Evolutionary conservation across 108 stramenopile genomes (phyloP).

Genomic region (Nitzschia putrida): DNA sequence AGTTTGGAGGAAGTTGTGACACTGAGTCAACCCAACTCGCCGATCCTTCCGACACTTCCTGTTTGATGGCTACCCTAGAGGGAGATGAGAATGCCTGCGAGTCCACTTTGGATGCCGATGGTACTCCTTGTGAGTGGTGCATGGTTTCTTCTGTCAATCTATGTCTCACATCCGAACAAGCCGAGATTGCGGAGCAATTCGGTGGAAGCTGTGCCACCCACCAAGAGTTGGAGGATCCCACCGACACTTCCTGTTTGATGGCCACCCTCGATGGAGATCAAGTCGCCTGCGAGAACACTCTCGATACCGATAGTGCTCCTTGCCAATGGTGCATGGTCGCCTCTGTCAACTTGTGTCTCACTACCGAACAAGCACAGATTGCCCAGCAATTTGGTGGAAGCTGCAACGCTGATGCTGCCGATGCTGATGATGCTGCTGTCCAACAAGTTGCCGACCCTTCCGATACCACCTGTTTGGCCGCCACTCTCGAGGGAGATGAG

Average conservation of each 20-base stretch:
- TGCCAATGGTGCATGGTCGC: constrained; percentile 28
- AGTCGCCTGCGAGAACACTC: constrained; percentile 3
- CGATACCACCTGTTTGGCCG: constrained; percentile 25
- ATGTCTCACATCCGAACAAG: constrained; percentile 34
- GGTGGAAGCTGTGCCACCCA: constrained; percentile 17
- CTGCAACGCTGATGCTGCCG: background rate
- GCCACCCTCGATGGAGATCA: constrained; percentile 17
- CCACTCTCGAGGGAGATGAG: constrained; percentile 13
- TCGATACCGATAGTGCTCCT: constrained; percentile 32
- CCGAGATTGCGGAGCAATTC: constrained; percentile 27
- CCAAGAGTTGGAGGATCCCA: constrained; percentile 11
- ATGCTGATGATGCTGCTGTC: no score
- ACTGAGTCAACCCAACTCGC: background rate
- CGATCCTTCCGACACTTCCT: constrained; percentile 34
- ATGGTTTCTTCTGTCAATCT: constrained; percentile 9
- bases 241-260: constrained; percentile 20
- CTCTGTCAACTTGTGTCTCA: constrained; percentile 20
- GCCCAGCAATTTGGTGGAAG: constrained; percentile 31
- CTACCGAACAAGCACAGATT: constrained; percentile 25
- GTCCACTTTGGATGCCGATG: constrained; percentile 38
- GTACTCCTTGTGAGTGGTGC: constrained; percentile 47
- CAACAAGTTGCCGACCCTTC: constrained; percentile 14
- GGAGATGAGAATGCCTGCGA: constrained; percentile 29
- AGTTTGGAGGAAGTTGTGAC: constrained; percentile 32
- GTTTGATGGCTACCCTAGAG: constrained; percentile 26